Base-by-base conservation (phyloP, 331 rosid species). In the Ulmus americana region DNA sequence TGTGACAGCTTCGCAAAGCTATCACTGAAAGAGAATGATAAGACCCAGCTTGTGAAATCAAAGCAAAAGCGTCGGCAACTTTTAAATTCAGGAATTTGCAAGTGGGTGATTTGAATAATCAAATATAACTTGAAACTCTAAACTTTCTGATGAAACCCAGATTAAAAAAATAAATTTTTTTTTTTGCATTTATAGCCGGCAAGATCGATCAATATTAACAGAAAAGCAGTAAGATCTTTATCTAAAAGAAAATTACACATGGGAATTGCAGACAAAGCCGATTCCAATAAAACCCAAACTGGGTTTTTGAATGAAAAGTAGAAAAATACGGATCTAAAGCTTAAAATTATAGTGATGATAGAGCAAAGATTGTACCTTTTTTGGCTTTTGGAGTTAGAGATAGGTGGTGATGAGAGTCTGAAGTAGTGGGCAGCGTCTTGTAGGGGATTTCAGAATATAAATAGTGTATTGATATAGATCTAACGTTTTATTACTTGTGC, bases 11-110 rank as follows among this genome's bases (percentile, higher is more conserved):
- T 8, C 52, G 56, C 20, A 43, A 10, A 65, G 16, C n/a, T 53
- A 35, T 13, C n/a, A 15, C 9, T 54, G 68, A 64, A 65, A 65
- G 40, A 41, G 68, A 69, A 55, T 50, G 77, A 70, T 39, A 3
- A 52, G 39, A 85, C 76, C 76, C 80, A 63, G 65, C 63, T 59
- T 63, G 45, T 55, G 43, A 64, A 74, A 66, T 57, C 55, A 11
- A 56, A 28, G 6, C 8, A 22, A 39, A 62, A 54, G 40, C 45
- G 79, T 74, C 74, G 70, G 74, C 63, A 63, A 63, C 1, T 18
- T 18, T 20, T 35, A 47, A 59, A 13, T 5, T 5, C 8, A 13
- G 13, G 42, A 59, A 59, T n/a, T 5, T 12, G 44, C 35, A 70
- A 55, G 40, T 6, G 28, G 61, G 9, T 50, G 38, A 66, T 66